Evolutionary conservation across 805 yeast species (phyloP), one percentile per base, ranked within the genome.

Genomic region (Priceomyces castillae): DNA sequence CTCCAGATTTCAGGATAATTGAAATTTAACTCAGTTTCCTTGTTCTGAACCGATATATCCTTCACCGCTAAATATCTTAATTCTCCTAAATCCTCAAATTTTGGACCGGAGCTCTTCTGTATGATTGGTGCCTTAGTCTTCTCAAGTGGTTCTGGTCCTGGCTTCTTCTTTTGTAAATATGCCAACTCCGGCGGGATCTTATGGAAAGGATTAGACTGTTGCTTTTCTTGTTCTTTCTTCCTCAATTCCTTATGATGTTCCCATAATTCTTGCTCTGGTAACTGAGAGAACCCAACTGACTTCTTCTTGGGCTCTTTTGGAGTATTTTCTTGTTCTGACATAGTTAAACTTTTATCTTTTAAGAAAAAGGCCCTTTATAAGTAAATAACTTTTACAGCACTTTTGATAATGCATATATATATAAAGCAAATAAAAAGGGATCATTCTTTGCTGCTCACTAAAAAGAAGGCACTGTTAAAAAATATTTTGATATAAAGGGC

Each of bases 11-110:
- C 73, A 17, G 69, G 71, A 50, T 77, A 74, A 49, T 77, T 77
- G 57, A 81, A 81, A 28, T 79, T 77, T 52, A 82, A 69, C 39
- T 63, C 69, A 1, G 73, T 69, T 38, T 65, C 61, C 48, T 67
- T 68, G 48, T 71, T 70, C 42, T 77, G 51, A 52, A 73, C 54
- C 47, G 71, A 54, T 61, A 74, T 53, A 62, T 81, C 76, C 49
- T 73, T 73, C 4, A 78, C 71, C 11, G 84, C 80, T 25, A 77
- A 64, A 49, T 69, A 62, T 44, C 69, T 71, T 36, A 80, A 73
- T 48, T 77, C 80, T 42, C 82, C 77, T 19, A 69, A 49, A 14
- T 48, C 58, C 6, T 46, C 25, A 11, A 37, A 37, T 26, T 17
- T 23, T 3, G 40, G 40, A 3, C 40, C 40, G 3, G 20, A 14